Base-by-base conservation (phyloP, 2,329 filamentous ascomycete genomes). In the Aspergillus costaricaensis region DNA sequence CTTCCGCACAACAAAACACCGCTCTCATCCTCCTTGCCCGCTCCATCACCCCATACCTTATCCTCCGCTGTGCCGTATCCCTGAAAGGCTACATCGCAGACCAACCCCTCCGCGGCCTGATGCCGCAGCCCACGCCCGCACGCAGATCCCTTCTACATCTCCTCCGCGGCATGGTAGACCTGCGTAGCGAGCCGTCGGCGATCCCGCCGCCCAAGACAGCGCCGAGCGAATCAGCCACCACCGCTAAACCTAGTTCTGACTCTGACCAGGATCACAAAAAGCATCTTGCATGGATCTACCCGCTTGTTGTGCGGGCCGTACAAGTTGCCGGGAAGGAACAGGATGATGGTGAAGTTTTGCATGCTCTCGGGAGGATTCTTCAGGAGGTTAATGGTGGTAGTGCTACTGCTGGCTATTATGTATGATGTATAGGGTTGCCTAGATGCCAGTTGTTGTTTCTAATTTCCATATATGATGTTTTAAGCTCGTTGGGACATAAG, bases 41-140 rank as follows among this genome's bases (percentile, higher is more conserved):
- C 70, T 89, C 89, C 3, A 86, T 89, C 0, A 89, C 91, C 0
- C 92, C 92, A 0, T 94, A 91, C 69, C 82, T 98, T 2, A 89
- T 98, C 48, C 80, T 96, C 2, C 88, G 95, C 2, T 87, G 90
- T 12, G 92, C 91, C 0, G 81, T 96, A 15, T 88, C 91, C 0
- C 78, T 98, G n/a, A 88, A 91, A 58, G 83, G 88, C 0, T 98
- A 96, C 72, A 88, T 96, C 49, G 91, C 92, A 4, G 95, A 99
- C 74, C 94, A 97, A 72, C 93, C 94, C 0, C 81, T 99, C 19
- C 85, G 95, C 14, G 93, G 95, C 0, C 85, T 88, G 53, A 95
- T 96, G 87, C 95, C 95, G 4, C 91, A 95, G 73, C 94, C 94
- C 0, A 81, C 91, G 5, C 88, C 87, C 8, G 91, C 96, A 70